Evolutionary conservation across 2,329 filamentous ascomycete genomes (phyloP), one percentile per base, ranked within the genome.

Genomic region (Diaporthe destruens): DNA sequence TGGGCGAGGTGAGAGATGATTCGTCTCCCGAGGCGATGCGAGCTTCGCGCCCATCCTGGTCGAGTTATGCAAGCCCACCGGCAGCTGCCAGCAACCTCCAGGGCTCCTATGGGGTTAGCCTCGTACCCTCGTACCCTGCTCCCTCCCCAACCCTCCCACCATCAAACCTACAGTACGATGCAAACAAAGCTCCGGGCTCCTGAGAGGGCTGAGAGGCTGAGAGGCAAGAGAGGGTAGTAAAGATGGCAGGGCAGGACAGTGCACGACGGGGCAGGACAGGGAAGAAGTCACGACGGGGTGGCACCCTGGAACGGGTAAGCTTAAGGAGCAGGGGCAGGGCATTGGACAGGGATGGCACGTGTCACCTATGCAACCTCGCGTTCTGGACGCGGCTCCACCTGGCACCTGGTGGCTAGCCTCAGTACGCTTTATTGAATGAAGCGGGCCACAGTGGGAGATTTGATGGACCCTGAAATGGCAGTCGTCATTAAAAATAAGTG

Each of bases 381-480:
- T 39, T 47, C 61, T 39, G 61, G 61, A 66, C 61, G 61, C 61
- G 61, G 61, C 3, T 53, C 61, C 61, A 66, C 61, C 32, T 53
- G 18, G 44, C 59, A 49, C 59, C 25, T 51, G 61, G 44, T 47
- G 61, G 47, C 61, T 53, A n/a, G 47, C 47, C 68, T 54, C 44
- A 61, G 44, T 53, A 25, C 34, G 29, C 47, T 69, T 70, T 70
- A 61, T 61, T 61, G 68, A 70, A 70, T 61, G 68, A 61, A 14
- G 47, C 34, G 68, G 57, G 47, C 68, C 68, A 70, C 68, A 61
- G 56, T 70, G 53, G 68, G 68, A 70, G 36, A 70, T 70, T 70
- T 53, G 68, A 42, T 70, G 56, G 55, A 59, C 18, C 68, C 55
- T 61, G 36, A 54, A 32, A 39, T 59, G 55, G 55, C 25, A 36